Base-by-base conservation (phyloP, 139 green algal species). In the Limnomonas spitsbergensis region DNA sequence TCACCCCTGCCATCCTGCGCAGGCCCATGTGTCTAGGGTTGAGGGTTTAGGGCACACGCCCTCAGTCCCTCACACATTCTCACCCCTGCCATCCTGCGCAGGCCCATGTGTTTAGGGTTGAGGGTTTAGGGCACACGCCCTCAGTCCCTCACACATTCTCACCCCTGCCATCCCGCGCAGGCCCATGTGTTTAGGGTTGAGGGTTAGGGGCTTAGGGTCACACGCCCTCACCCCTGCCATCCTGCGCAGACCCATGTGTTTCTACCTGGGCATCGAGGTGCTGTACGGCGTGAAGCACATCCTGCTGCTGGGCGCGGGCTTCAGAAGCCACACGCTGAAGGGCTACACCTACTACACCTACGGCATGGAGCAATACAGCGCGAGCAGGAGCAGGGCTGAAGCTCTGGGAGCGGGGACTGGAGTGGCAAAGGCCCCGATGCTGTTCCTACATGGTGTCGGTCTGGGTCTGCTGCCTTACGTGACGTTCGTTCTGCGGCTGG, bases 371-470 rank as follows among this genome's bases (percentile, higher is more conserved):
- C 42, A 27, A 9, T 6, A 9, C 7, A 54, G 42, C 42, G 42
- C 42, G 7, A 54, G 42, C 42, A 40, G 14, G 39, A 7, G 9
- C 40, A 7, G 24, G 0, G 26, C 40, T 29, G 36, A 37, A 66
- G 26, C 74, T 9, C 54, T n/a, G n/a, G n/a, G n/a, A n/a, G 40
- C 27, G 9, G 42, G 7, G 9, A 9, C 42, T 27, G 7, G 7
- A 6, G 56, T 37, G 14, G 56, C 27, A 35, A 24, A 36, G 29
- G 29, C 38, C 61, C 86, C 86, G 9, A 66, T 88, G 1, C 53
- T 90, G 42, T 88, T 90, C 61, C 54, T 86, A n/a, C 86, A 90
- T 76, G 86, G 86, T 38, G 73, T 90, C 7, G 86, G 83, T 1
- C 9, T 87, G 38, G 86, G 86, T 4, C 29, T 88, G 40, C 53